Conservation (phyloP, 306 rosid genomes). For the Astragalus glycyphyllos region DNA sequence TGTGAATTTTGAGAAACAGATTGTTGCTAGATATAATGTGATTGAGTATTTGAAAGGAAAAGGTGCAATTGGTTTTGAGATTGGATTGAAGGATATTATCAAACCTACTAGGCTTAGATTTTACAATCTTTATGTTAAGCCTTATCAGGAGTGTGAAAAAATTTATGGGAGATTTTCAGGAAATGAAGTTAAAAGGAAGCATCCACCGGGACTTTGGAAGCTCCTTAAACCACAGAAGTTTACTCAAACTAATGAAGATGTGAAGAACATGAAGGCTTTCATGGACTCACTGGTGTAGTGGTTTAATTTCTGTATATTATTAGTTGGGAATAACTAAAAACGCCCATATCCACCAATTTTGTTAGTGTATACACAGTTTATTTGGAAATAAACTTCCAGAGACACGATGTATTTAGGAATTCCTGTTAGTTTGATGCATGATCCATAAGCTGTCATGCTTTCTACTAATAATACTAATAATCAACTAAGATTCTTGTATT, state of each 20-base stretch:
- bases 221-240: slow-evolving; percentile 65
- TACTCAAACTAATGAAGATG: slow-evolving; percentile 59
- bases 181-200: slow-evolving; percentile 53
- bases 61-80: slow-evolving; percentile 68
- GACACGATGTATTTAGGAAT: too few relatives aligned
- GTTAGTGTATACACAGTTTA: too few relatives aligned
- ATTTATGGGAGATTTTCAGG: slow-evolving; percentile 65
- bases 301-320: not conserved
- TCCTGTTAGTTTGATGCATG: not conserved
- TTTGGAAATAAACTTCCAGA: too few relatives aligned
- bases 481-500: slow-evolving; percentile 18
- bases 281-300: slow-evolving; percentile 63
- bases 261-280: slow-evolving; percentile 64
- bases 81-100: slow-evolving; percentile 71
- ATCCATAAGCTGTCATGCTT: not conserved
- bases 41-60: slow-evolving; percentile 74
- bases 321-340: not conserved
- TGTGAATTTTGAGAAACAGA: slow-evolving; percentile 84
- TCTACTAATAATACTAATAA: not conserved
- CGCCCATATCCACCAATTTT: too few relatives aligned
- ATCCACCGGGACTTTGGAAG: slow-evolving; percentile 83
- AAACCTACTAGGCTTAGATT: slow-evolving; percentile 82
- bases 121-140: slow-evolving; percentile 87
- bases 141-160: slow-evolving; percentile 81
- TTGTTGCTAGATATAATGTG: slow-evolving; percentile 73